Evolutionary conservation across 768 basidiomycete genomes (phyloP), one percentile per base, ranked within the genome.

Genomic region (Mycena galopus): DNA sequence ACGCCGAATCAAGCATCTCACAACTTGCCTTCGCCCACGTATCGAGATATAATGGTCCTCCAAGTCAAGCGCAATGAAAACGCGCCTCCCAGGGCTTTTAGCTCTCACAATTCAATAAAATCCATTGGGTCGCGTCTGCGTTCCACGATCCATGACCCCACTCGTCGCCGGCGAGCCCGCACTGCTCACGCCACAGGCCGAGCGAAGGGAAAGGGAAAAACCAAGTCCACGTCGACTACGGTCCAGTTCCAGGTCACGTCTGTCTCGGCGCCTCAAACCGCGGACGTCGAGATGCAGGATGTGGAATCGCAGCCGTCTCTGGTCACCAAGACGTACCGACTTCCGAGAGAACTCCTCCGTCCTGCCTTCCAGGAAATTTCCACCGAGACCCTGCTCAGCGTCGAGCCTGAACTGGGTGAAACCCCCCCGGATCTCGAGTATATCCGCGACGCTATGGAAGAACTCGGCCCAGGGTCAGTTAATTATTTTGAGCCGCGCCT

Each of bases 341-440:
- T 90, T 21, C 89, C 88, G 17, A 84, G 86, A 63, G 83, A 80
- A 23, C 85, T 90, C 37, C 79, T 81, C 57, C 88, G 87, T 30
- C 87, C 89, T 1, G 76, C 80, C 4, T 84, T 81, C 63, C 72
- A 79, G 29, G 83, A 84, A 56, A 80, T 88, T 42, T 77, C 83
- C 21, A 70, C 72, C 9, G 86, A 85, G 58, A 84, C 84, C 55
- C 73, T 91, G 35, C 77, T 79, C 7, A 84, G 84, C 7, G 79
- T 88, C 69, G 86, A 87, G 47, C 84, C 86, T 61, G 84, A 83
- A 37, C 78, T 89, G 25, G 78, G 71, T 3, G 72, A 62, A 9
- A 67, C 72, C 14, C 79, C 87, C 3, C 86, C 88, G 1, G 71
- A 64, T 5, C 75, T 87, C 62, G 83, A 86, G 51, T 90, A 87